Evolutionary conservation across 305 asterid genomes (phyloP).

Genomic region (Fraxinus xanthoxyloides): DNA sequence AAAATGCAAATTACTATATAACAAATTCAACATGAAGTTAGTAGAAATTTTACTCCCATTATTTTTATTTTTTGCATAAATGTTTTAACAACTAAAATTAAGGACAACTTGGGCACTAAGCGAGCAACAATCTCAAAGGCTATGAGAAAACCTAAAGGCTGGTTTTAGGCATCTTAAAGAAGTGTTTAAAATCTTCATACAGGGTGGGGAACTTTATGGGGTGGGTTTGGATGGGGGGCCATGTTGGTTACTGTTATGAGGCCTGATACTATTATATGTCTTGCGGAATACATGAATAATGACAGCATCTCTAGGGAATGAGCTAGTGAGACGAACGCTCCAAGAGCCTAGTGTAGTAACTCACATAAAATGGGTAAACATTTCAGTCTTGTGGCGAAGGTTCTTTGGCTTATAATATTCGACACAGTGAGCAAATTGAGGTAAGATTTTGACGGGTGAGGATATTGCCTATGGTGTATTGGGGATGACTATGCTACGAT

Average conservation of each 20-base stretch:
- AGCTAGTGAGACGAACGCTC: neutral
- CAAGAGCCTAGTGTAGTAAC: neutral
- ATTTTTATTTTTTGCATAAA: neutral
- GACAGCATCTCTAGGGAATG: neutral
- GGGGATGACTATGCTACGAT: neutral
- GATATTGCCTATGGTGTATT: neutral
- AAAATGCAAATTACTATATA: neutral
- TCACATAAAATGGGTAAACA: neutral
- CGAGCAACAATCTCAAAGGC: neutral
- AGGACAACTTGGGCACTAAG: neutral
- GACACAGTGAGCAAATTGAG: neutral
- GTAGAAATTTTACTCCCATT: neutral
- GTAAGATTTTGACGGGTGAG: neutral
- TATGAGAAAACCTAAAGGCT: neutral
- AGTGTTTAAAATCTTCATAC: neutral
- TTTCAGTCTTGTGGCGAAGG: neutral
- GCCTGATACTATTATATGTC: neutral
- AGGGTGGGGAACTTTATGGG: neutral
- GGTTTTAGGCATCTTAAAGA: neutral
- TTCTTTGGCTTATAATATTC: neutral
- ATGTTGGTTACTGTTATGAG: neutral
- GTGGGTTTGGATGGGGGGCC: neutral
- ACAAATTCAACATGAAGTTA: neutral
- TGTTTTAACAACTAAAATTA: neutral
- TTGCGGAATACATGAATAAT: neutral